Conservation (phyloP, 768 basidiomycete species). For the Kwoniella sp. region DNA sequence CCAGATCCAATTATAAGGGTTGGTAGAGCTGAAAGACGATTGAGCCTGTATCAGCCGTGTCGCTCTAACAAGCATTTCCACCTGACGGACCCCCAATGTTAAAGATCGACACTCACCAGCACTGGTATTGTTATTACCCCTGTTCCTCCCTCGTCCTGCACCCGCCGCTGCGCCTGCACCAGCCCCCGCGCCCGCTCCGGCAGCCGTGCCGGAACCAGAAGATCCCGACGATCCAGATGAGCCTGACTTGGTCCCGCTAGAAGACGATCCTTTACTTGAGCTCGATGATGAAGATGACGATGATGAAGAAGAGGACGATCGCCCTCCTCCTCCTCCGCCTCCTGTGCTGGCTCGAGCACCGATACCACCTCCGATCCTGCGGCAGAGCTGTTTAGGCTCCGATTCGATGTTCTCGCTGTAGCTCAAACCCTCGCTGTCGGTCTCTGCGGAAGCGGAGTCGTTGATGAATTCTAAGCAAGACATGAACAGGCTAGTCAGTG, state of each 20-base stretch:
- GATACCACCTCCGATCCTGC: background rate
- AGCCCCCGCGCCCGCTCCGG: conserved; percentile 7
- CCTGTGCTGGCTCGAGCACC: background rate
- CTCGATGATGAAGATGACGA: background rate
- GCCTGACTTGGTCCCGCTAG: conserved; percentile 7
- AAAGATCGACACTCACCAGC: conserved; percentile 2
- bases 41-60: too few relatives aligned
- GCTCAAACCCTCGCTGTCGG: background rate
- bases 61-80: too few relatives aligned
- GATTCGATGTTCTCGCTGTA: background rate
- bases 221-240: conserved; percentile 1
- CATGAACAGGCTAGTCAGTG: background rate
- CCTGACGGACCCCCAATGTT: too few relatives aligned
- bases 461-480: background rate
- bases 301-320: background rate
- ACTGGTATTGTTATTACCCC: conserved; percentile 1
- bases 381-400: background rate
- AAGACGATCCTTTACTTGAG: background rate
- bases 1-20: background rate
- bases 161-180: conserved; percentile 4
- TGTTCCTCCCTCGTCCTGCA: background rate
- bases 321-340: background rate
- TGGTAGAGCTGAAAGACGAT: background rate
- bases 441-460: background rate
- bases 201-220: conserved; percentile 7